Conservation (phyloP, 805 yeast species). For the Henningerozyma blattae region DNA sequence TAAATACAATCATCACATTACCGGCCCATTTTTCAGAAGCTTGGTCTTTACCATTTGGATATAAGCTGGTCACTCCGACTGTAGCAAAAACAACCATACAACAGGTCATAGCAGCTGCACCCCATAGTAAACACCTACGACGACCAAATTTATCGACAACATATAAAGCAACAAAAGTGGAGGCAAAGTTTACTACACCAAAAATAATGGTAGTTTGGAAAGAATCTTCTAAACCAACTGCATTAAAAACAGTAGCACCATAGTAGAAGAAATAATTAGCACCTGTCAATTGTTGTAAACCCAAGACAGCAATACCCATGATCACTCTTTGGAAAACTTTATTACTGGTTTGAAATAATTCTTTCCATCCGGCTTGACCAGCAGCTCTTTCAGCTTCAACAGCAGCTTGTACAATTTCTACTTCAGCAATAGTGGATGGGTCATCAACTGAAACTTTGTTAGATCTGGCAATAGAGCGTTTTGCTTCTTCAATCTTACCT, state of each 20-base stretch:
- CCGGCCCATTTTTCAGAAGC: no score
- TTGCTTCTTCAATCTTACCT: conserved; percentile 47
- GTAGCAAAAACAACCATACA: conserved; percentile 38
- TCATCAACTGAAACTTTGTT: conserved; percentile 43
- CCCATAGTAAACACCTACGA: conserved; percentile 31
- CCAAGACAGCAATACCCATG: conserved; percentile 50
- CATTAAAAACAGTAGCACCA: conserved; percentile 50
- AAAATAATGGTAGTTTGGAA: conserved; percentile 48
- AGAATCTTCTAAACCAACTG: conserved; percentile 50
- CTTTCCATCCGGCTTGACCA: conserved; percentile 54
- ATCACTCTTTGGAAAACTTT: conserved; percentile 36
- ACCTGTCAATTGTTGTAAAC: conserved; percentile 62
- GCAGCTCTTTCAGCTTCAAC: conserved; percentile 47
- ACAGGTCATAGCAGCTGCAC: conserved; percentile 34
- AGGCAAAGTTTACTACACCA: conserved; percentile 44
- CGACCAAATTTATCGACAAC: conserved; percentile 41
- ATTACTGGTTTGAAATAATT: conserved; percentile 57
- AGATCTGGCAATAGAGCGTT: conserved; percentile 41
- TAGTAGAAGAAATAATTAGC: conserved; percentile 59
- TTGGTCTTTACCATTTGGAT: conserved; percentile 41
- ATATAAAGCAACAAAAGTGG: conserved; percentile 36
- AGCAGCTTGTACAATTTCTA: conserved; percentile 46
- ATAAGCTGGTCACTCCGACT: conserved; percentile 38
- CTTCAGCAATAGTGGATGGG: conserved; percentile 43
- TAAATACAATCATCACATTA: conserved; percentile 56